Percentiles rank a stretch among this genome's conserved stretches.
phyloP scores from a whole-genome alignment of 192 early-diverging fungal species.

The Chytriomyces hyalinus region DNA sequence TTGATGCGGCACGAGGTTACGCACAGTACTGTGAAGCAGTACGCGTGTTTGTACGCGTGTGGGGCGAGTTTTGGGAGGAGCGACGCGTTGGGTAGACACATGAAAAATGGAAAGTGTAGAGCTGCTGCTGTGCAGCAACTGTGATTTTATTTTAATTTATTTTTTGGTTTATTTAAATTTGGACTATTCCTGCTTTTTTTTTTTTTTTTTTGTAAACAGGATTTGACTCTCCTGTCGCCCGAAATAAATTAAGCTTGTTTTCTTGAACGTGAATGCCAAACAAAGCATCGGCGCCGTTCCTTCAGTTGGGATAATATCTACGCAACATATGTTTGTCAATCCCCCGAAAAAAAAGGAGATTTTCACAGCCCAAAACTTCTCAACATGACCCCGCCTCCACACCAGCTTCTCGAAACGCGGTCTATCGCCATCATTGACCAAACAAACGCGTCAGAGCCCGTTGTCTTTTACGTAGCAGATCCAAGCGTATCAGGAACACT shows the following conservation, averaged over 20 bases:
- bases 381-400: too few species aligned
- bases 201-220: background rate
- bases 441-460: background rate
- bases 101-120: constrained; percentile 3
- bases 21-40: background rate
- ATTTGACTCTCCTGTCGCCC: too few species aligned
- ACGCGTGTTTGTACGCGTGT: constrained; percentile 2
- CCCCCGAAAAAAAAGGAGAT: too few species aligned
- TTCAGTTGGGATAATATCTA: too few species aligned
- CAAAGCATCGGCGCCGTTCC: too few species aligned
- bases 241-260: too few species aligned
- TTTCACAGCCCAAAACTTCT: too few species aligned
- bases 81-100: constrained; percentile 14
- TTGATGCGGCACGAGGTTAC: constrained; percentile 11
- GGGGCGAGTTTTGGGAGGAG: constrained; percentile 10
- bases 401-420: background rate
- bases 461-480: constrained; percentile 42
- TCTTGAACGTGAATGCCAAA: too few species aligned
- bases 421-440: background rate
- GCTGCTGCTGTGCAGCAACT: background rate
- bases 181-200: too few species aligned
- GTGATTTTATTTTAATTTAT: background rate
- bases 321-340: too few species aligned
- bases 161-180: background rate
- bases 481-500: constrained; percentile 39